Percentiles rank a stretch among this genome's conserved stretches.
These are phyloP conservation scores for Solanum neorickii DNA, from an alignment of 257 asterid genomes.

Conservation along the genomic window DNA sequence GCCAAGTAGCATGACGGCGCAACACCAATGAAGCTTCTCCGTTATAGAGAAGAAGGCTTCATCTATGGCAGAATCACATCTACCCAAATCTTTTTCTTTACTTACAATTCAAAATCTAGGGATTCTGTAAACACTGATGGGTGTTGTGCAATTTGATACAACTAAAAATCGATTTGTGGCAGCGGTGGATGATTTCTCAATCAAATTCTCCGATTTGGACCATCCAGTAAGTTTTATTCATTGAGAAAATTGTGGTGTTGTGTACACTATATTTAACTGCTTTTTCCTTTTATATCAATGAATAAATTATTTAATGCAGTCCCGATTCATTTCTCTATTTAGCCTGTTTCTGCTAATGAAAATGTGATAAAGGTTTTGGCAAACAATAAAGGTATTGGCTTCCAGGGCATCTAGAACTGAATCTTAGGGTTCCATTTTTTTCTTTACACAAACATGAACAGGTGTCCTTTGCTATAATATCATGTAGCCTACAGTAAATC, in stretches of 20 bases:
- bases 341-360: constrained; percentile 74
- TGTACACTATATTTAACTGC: not conserved
- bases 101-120: constrained; percentile 20
- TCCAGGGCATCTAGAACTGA: constrained; percentile 50
- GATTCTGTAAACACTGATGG: constrained; percentile 35
- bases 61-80: not conserved
- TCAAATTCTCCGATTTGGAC: constrained; percentile 71
- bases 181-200: constrained; percentile 46
- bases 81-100: not conserved
- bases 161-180: constrained; percentile 40
- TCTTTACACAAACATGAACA: not conserved
- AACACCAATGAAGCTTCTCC: not conserved
- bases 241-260: not conserved
- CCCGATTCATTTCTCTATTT: constrained; percentile 65
- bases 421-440: not conserved
- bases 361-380: constrained; percentile 44
- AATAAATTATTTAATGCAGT: constrained; percentile 42
- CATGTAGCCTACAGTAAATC: constrained; percentile 52
- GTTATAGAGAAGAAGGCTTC: not conserved
- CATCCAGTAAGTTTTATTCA: constrained; percentile 20
- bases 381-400: constrained; percentile 62
- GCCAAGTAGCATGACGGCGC: not conserved
- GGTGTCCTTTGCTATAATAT: not conserved
- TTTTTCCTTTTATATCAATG: constrained; percentile 1
- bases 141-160: constrained; percentile 49